Evolutionary conservation across 2,329 filamentous ascomycete genomes (phyloP), one percentile per base, ranked within the genome.

Genomic region (Zymoseptoria ardabiliae): DNA sequence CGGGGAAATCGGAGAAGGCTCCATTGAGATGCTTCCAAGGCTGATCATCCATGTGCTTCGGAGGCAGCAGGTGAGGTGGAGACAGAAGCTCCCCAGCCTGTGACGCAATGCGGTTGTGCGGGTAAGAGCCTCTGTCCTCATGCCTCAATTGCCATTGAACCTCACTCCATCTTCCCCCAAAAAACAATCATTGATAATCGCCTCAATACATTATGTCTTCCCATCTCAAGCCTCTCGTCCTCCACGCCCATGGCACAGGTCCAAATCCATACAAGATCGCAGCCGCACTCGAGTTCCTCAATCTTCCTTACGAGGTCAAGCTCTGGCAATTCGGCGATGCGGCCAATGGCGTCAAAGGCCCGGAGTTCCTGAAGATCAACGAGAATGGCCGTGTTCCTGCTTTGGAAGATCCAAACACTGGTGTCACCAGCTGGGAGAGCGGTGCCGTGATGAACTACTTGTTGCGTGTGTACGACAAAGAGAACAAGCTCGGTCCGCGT

Each of bases 361-460:
- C 68, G 3, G 52, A 56, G 0, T 79, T 75, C 63, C 62, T 73
- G n/a, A 68, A 71, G 19, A 73, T 79, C 66, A 79, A 77, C 63
- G 72, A 75, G 56, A 79, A 79, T 60, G 77, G 78, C 23, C 73
- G 77, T 17, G 57, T 76, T 1, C 76, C 74, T 1, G 73, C 75
- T 30, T 67, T 80, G 45, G 69, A 79, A 58, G 78, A 81, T 62
- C 76, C 76, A 60, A 79, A 77, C 50, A 74, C 70, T 17, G 74
- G 72, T 59, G 69, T 81, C 48, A 76, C 73, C 0, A 72, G 79
- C 49, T 82, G 77, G 76, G 79, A 82, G 66, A 78, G 75, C 17
- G 78, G 77, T 22, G 79, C 80, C 10, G 80, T 81, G 65, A 66
- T 82, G 59, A 73, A 78, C 59, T 82, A 81, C 59, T 65, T 82